A percentile compares a stretch with the other conserved stretches of the same genome.
Evolutionary conservation across 495 filamentous ascomycete species (phyloP).

Genomic region (Lepidopterella palustris): DNA sequence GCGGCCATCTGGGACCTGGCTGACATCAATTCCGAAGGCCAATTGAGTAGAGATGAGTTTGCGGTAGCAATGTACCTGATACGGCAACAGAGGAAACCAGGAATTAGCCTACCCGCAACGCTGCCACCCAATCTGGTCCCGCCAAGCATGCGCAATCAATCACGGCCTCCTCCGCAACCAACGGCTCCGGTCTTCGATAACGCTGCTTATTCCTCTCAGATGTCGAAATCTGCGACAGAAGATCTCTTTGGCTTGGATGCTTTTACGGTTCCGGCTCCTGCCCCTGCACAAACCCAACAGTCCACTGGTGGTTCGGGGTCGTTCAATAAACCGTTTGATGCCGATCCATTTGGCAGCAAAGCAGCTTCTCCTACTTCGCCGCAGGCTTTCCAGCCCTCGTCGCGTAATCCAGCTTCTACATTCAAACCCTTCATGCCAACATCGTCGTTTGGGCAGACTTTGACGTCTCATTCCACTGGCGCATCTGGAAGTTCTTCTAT

Average conservation of each 20-base stretch:
- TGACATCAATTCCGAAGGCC: constrained; percentile 86
- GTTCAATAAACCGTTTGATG: constrained; percentile 40
- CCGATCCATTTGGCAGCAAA: constrained; percentile 53
- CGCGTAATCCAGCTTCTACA: constrained; percentile 43
- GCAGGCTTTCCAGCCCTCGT: constrained; percentile 34
- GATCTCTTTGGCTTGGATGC: constrained; percentile 88
- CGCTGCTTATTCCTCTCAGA: constrained; percentile 41
- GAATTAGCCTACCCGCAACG: constrained; percentile 56
- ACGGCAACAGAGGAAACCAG: constrained; percentile 72
- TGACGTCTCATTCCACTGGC: constrained; percentile 73
- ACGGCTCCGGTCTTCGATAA: constrained; percentile 48
- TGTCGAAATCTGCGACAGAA: constrained; percentile 72
- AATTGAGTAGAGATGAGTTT: constrained; percentile 81
- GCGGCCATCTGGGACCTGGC: constrained; percentile 98
- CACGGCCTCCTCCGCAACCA: constrained; percentile 44
- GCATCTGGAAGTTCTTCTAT: constrained; percentile 49
- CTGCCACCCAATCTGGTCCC: constrained; percentile 79
- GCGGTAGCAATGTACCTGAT: constrained; percentile 98
- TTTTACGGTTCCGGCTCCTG: constrained; percentile 46
- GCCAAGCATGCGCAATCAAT: constrained; percentile 74
- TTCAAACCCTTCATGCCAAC: constrained; percentile 91
- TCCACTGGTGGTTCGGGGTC: constrained; percentile 62
- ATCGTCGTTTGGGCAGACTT: constrained; percentile 78
- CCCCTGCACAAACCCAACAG: constrained; percentile 55
- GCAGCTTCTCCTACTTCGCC: constrained; percentile 47